Base-by-base conservation (phyloP, 345 rosid genomes). In the Abelmoschus esculentus region DNA sequence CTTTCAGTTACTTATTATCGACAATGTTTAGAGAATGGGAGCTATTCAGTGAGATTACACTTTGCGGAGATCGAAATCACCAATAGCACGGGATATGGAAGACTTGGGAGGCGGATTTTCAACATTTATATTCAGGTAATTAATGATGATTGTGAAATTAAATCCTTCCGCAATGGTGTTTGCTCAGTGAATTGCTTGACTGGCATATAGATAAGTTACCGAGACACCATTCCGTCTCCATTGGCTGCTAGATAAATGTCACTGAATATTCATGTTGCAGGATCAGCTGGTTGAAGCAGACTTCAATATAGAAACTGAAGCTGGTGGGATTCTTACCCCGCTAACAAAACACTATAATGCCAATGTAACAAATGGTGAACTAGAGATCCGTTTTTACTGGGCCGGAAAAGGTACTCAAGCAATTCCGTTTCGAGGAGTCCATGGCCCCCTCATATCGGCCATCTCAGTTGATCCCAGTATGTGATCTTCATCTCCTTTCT, bases 331-430 rank as follows among this genome's bases (percentile, higher is more conserved):
- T 61, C 70, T 44, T 36, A 79, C 62, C 53, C 74, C 70, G 42
- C 2, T 72, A 19, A 71, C 69, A 0, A 70, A 59, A 66, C 18
- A 7, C 3, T 73, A 65, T 61, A 70, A 31, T 38, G 63, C 34
- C 3, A 67, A 34, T 18, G 73, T 69, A 38, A 70, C 72, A 1
- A 44, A 28, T 1, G 36, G 71, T 58, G 71, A 31, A 18, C 10
- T 82, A 44, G 77, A 79, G 70, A 79, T 82, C 31, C 85, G 74
- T 19, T 76, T 79, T 26, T 68, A 65, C 22, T 79, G 77, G 79
- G 77, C 86, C 0, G 88, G 88, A 3, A 82, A 72, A 75, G 86
- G 89, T 14, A 83, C 89, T 47, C 72, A 71, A 26, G 13, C 9
- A 34, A 76, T 76, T 50, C 82, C 82, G 0, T 2, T 0, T 9